phyloP scores from a whole-genome alignment of 768 basidiomycete species.

The Vararia minispora region DNA sequence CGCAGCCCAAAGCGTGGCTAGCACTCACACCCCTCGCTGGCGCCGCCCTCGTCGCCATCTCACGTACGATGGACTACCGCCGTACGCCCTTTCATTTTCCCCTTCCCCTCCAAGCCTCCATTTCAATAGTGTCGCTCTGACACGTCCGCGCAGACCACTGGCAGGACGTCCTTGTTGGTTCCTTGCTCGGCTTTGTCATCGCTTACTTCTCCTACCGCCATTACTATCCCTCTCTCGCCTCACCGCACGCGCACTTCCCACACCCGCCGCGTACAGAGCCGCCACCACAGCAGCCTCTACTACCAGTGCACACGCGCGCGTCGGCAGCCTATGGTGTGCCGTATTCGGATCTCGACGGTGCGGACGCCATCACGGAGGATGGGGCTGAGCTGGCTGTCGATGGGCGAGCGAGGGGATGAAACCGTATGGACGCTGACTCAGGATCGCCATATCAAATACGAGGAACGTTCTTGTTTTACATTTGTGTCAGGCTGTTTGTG shows the following conservation, averaged over 20 bases:
- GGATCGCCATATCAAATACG: no score
- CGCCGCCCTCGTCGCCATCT: conserved; percentile 71
- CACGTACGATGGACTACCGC: conserved; percentile 86
- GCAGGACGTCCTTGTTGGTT: conserved; percentile 82
- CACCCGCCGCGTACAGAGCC: conserved; percentile 55
- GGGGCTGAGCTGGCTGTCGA: no score
- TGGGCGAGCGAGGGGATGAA: no score
- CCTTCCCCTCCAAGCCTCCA: not conserved
- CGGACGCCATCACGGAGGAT: no score
- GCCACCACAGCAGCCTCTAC: conserved; percentile 27
- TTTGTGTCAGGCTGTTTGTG: no score
- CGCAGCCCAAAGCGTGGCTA: conserved; percentile 65
- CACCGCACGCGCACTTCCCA: conserved; percentile 54
- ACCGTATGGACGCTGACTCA: no score
- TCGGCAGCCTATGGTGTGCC: no score
- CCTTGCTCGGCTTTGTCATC: conserved; percentile 57
- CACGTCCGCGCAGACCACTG: conserved; percentile 57
- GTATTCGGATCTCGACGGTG: no score
- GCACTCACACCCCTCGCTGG: conserved; percentile 65
- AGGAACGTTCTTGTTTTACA: no score
- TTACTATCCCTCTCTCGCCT: conserved; percentile 68
- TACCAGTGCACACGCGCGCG: conserved; percentile 28
- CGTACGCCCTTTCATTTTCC: conserved; percentile 49
- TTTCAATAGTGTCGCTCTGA: conserved; percentile 11
- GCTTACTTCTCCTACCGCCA: conserved; percentile 74